Base-by-base conservation (phyloP, 1,139 yeast genomes). In the Candida sanyaensis region DNA sequence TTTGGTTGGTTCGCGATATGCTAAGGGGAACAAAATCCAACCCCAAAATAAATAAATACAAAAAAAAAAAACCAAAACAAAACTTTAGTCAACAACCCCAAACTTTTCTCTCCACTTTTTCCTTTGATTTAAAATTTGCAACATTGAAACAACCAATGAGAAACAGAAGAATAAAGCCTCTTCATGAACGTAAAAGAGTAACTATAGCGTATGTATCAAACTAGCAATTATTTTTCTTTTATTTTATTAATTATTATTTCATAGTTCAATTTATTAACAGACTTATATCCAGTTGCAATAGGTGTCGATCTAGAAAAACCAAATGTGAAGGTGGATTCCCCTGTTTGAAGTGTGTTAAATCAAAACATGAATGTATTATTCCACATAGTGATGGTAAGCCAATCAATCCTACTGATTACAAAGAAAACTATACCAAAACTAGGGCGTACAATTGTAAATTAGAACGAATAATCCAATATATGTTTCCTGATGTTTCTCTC, bases 281-380 rank as follows among this genome's bases (percentile, higher is more conserved):
- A 3, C 28, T 26, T 26, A 26, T 26, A 3, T 26, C 28, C 28
- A 48, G 50, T 12, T 56, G 62, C 43, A 54, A 49, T 42, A 45
- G 53, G 37, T 56, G 61, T 44, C 49, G 62, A 40, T 23, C 37
- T 24, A 42, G 48, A 36, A 52, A 57, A 31, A 40, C 49, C n/a
- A 55, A 55, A 46, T 56, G 61, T 43, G 50, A 42, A 17, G 61
- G 62, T 6, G 53, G 59, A 4, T 45, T 47, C 31, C 62, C 62
- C 2, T 58, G 62, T 50, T 44, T 45, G 1, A 50, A 50, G 34
- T 58, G 62, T 44, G 37, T 40, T 3, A 41, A 33, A 2, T 43
- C 46, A 10, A 45, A 42, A 13, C 24, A 40, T 4, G 51, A 54
- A 12, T 57, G 61, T 45, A 32, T 42, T 6, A 48, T 50, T 9